Conservation (phyloP, 306 rosid species). For the Styphnolobium japonicum region DNA sequence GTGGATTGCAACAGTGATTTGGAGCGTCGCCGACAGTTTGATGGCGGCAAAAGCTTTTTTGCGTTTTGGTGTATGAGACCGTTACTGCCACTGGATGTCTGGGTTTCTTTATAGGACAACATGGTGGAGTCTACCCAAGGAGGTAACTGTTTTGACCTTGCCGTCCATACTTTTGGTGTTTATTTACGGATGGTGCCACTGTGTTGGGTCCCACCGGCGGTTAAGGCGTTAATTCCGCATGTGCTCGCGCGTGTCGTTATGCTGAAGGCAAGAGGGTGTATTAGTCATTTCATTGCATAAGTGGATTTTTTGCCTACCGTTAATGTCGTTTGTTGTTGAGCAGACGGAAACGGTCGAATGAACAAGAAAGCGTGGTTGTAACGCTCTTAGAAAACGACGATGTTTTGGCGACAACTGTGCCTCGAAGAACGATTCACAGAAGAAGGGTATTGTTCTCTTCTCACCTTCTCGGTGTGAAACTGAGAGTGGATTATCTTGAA, state of each 20-base stretch:
- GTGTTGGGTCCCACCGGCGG: conserved; percentile 43
- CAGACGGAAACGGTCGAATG: conserved; percentile 9
- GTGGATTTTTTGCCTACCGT: conserved; percentile 24
- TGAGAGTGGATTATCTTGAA: background rate
- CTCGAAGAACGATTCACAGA: background rate
- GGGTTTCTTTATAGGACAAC: conserved; percentile 1
- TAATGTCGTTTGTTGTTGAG: conserved; percentile 10
- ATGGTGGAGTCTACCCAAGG: background rate
- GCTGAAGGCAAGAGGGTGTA: conserved; percentile 18
- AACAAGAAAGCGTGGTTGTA: background rate
- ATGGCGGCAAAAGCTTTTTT: conserved; percentile 7
- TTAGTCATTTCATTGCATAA: background rate
- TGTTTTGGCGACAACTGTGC: background rate
- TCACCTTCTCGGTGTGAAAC: background rate
- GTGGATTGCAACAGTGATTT: background rate
- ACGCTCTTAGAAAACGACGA: conserved; percentile 22
- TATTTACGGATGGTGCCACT: conserved; percentile 45
- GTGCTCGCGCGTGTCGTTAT: conserved; percentile 15
- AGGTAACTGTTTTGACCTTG: background rate
- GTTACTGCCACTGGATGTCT: conserved; percentile 18
- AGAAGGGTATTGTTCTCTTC: background rate
- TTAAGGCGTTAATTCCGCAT: conserved; percentile 61
- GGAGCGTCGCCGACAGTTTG: conserved; percentile 43
- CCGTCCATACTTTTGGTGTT: background rate
- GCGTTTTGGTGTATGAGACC: conserved; percentile 23